Conservation (phyloP, 1,139 yeast species). For the Yamadazyma pseudoaaseri region DNA sequence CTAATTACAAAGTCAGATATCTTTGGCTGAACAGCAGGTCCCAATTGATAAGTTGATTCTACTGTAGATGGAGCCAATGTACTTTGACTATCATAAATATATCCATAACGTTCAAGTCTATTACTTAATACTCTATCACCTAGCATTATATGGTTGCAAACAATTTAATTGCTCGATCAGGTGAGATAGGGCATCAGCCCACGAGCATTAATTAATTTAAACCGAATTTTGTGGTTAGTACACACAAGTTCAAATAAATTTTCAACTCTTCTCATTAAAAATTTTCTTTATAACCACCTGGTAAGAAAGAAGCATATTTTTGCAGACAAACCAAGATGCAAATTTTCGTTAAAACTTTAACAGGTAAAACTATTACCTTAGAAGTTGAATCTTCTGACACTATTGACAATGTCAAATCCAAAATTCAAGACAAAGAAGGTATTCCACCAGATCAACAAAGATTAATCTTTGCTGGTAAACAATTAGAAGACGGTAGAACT, state of each 20-base stretch:
- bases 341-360: conserved; percentile 97
- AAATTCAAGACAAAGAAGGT: conserved; percentile 99
- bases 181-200: conserved; percentile 1
- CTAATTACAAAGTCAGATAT: background rate
- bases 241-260: conserved; percentile 1
- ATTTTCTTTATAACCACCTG: conserved; percentile 20
- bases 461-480: conserved; percentile 99
- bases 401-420: conserved; percentile 98
- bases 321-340: conserved; percentile 76
- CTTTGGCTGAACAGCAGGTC: background rate
- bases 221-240: background rate
- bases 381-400: conserved; percentile 99
- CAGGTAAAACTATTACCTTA: conserved; percentile 98
- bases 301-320: conserved; percentile 53
- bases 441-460: conserved; percentile 99
- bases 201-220: background rate
- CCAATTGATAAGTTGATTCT: background rate
- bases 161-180: background rate
- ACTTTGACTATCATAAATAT: conserved; percentile 5
- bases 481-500: conserved; percentile 99
- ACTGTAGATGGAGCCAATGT: background rate
- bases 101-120: conserved; percentile 10
- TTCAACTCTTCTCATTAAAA: conserved; percentile 1
- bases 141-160: conserved; percentile 11
- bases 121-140: conserved; percentile 17